Percentiles rank a stretch among this genome's conserved stretches.
phyloP scores from a whole-genome alignment of 768 basidiomycete genomes.

The Lactarius hatsudake region DNA sequence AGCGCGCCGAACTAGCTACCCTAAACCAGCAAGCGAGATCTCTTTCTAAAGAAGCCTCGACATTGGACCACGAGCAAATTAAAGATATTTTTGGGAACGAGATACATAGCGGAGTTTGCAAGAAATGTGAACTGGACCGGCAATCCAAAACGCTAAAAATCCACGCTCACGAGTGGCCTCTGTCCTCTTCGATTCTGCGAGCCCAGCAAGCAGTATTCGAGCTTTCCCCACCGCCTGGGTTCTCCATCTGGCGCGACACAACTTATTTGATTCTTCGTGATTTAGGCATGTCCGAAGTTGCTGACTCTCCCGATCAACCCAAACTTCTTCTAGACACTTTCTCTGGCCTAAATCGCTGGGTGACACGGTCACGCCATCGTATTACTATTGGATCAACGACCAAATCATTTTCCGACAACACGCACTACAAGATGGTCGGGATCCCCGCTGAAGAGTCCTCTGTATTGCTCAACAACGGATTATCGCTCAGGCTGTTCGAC shows the following conservation, averaged over 20 bases:
- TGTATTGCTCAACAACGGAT: slow-evolving; percentile 10
- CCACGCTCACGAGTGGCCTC: slow-evolving; percentile 18
- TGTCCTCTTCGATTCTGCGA: not conserved
- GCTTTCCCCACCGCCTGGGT: slow-evolving; percentile 3
- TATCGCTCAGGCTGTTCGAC: slow-evolving; percentile 17
- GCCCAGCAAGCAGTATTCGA: slow-evolving; percentile 19
- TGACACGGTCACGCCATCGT: not conserved
- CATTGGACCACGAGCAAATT: not conserved
- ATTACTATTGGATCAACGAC: slow-evolving; percentile 18
- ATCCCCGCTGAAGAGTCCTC: slow-evolving; percentile 9
- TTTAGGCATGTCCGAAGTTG: not conserved
- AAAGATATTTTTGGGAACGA: no score
- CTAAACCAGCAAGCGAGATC: not conserved
- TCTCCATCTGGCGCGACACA: slow-evolving; percentile 18
- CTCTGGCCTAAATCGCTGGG: slow-evolving; percentile 11
- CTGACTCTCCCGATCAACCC: not conserved
- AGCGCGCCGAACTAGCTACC: not conserved
- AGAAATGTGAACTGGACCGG: not conserved
- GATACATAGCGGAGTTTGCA: not conserved
- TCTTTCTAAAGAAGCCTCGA: not conserved
- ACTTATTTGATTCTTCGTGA: slow-evolving; percentile 19
- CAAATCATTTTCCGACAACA: not conserved
- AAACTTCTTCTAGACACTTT: not conserved
- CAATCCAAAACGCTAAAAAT: slow-evolving; percentile 2
- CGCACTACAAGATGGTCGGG: slow-evolving; percentile 5